Base-by-base conservation (phyloP, 495 filamentous ascomycete species). In the Glonium stellatum region DNA sequence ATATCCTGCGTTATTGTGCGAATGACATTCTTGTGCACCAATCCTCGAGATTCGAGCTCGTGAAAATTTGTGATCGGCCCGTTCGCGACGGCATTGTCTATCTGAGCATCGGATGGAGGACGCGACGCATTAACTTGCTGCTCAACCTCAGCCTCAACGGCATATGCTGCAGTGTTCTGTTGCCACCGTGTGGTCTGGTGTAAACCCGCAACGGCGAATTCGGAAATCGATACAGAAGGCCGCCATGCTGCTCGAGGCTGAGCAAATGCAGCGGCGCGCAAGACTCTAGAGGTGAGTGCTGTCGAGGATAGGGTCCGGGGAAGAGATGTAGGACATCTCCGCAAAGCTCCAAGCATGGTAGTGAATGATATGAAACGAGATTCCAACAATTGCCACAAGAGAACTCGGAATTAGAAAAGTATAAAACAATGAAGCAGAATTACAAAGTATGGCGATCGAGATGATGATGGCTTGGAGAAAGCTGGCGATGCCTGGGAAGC, bases 1-100 rank as follows among this genome's bases (percentile, higher is more conserved):
- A 97, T 93, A 19, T 82, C 79, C 22, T 80, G 61, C 0, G 83
- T 88, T 65, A 97, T 83, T 46, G 85, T 83, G 6, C 78, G 60
- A 57, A 96, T 79, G 49, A 97, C 72, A 36, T 73, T 76, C 4
- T 70, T 62, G 65, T 92, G 73, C 35, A 97, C 82, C 52, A 89
- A 65, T 13, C 81, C 80, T 23, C 82, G 71, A 4, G 78, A 74
- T 25, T 71, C 72, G 31, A 98, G 76, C 39, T 96, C 84, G 2
- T 76, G 67, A 69, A 98, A 98, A 41, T 77, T 77, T 19, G 84
- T 87, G 66, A 89, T 71, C 0, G 65, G 60, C 15, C 70, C 68
- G 58, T 56, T 36, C 4, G 54, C 11, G 18, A 10, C 48, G 10
- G 19, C 18, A 22, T 51, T 51, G 19, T 51, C 19, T 5, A 51